Evolutionary conservation across 768 basidiomycete species (phyloP).

Genomic region (Lentinula lateritia): DNA sequence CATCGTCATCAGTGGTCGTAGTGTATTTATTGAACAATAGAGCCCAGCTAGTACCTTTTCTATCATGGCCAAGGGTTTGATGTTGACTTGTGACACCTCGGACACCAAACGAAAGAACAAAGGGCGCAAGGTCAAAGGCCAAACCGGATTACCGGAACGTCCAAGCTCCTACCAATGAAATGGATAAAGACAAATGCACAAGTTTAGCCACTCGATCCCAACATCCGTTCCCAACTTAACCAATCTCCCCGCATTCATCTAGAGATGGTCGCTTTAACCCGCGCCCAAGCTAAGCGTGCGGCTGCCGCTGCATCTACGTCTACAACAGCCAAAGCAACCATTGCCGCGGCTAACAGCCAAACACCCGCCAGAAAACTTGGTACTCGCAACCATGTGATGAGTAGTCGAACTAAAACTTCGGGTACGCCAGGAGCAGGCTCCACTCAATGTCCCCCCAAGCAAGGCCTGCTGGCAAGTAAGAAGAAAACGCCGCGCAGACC

Average conservation of each 20-base stretch:
- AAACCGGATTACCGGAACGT: not conserved
- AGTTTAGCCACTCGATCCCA: not conserved
- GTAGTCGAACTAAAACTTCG: not conserved
- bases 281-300: not conserved
- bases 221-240: not conserved
- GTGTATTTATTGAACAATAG: not conserved
- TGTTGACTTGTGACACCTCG: too few species aligned
- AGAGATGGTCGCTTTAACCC: not conserved
- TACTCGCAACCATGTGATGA: not conserved
- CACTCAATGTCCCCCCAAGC: not conserved
- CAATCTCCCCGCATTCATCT: not conserved
- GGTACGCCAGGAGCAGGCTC: not conserved
- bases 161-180: not conserved
- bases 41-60: not conserved
- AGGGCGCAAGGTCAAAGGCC: not conserved
- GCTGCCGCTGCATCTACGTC: not conserved
- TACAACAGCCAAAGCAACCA: not conserved
- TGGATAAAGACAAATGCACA: not conserved
- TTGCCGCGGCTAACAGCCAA: not conserved
- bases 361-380: not conserved
- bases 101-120: not conserved
- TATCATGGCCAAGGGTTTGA: not conserved
- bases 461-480: not conserved
- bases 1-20: not conserved
- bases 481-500: not conserved